Evolutionary conservation across 2,329 filamentous ascomycete species (phyloP).

Genomic region (Scytalidium lignicola): DNA sequence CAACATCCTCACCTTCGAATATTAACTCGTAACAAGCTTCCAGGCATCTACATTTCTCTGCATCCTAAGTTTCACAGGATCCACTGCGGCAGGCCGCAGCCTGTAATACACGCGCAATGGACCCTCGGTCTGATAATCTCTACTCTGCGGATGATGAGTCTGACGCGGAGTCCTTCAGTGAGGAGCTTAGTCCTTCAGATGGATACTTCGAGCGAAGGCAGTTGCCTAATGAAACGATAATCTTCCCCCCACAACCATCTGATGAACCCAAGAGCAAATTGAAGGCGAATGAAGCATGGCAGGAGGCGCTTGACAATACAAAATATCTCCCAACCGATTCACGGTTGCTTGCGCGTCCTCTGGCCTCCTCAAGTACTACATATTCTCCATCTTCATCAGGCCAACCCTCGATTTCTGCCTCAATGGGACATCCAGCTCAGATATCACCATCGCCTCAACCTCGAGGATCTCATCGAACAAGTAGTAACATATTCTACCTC

Average conservation of each 20-base stretch:
- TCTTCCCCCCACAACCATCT: neutral
- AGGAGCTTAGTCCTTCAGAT: constrained; percentile 23
- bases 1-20: neutral
- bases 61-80: neutral
- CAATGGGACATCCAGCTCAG: neutral
- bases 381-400: neutral
- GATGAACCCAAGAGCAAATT: neutral
- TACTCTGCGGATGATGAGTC: constrained; percentile 16
- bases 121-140: constrained; percentile 15
- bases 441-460: neutral
- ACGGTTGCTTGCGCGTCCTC: neutral
- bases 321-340: neutral
- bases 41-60: neutral
- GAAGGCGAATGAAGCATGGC: neutral
- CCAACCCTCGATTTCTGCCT: neutral
- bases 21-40: neutral
- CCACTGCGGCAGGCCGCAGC: neutral
- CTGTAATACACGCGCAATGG: neutral
- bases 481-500: neutral
- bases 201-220: constrained; percentile 24
- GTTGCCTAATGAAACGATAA: constrained; percentile 2
- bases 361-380: neutral
- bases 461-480: neutral
- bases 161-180: constrained; percentile 21
- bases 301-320: neutral